These are phyloP conservation scores for Pleurotus cornucopiae DNA, from an alignment of 768 basidiomycete species.

Conservation along the genomic window DNA sequence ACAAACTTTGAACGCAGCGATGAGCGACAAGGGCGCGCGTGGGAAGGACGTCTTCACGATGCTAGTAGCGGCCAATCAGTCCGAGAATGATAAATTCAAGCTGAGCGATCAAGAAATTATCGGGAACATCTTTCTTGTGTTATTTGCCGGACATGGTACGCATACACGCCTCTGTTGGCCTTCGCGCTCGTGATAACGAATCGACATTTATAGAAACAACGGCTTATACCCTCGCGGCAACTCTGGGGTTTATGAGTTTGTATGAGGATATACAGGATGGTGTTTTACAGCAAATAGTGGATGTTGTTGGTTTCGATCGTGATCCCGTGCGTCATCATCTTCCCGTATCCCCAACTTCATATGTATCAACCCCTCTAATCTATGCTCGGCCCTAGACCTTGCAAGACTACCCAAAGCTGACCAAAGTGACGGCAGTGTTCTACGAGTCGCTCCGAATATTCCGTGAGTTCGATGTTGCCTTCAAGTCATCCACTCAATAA, in stretches of 20 bases:
- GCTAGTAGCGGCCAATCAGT: slow-evolving; percentile 41
- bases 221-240: slow-evolving; percentile 42
- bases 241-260: slow-evolving; percentile 40
- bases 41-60: slow-evolving; percentile 34
- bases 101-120: slow-evolving; percentile 40
- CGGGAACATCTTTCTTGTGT: slow-evolving; percentile 46
- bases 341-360: no score
- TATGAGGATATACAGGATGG: slow-evolving; percentile 45
- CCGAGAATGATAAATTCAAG: slow-evolving; percentile 33
- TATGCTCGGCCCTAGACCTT: slow-evolving; percentile 21
- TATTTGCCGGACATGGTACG: slow-evolving; percentile 58
- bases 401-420: slow-evolving; percentile 35
- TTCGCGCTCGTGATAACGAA: neutral
- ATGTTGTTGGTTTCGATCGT: slow-evolving; percentile 28
- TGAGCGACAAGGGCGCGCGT: neutral
- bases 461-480: slow-evolving; percentile 27
- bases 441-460: slow-evolving; percentile 41
- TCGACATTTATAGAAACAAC: slow-evolving; percentile 37
- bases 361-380: neutral
- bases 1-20: slow-evolving; percentile 16
- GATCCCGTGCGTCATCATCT: slow-evolving; percentile 25
- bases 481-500: no score
- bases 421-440: slow-evolving; percentile 40
- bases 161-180: neutral
- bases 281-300: slow-evolving; percentile 37